Percentiles rank a stretch among this genome's conserved stretches.
Evolutionary conservation across 2,329 filamentous ascomycete species (phyloP).

Genomic region (Trichoderma atrobrunneum): DNA sequence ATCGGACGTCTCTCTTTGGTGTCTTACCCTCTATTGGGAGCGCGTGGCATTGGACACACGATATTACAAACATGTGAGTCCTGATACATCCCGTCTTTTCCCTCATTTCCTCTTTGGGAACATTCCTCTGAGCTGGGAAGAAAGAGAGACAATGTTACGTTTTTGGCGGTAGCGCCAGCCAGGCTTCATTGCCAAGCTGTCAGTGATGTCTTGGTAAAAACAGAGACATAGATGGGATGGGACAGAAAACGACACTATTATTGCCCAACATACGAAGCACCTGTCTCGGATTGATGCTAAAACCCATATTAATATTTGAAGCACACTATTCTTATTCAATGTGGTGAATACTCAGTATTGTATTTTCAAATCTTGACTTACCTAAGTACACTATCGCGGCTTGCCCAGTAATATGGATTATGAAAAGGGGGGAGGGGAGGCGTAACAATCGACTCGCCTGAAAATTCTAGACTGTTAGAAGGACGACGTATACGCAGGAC

Average conservation of each 20-base stretch:
- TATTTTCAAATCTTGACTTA: not conserved
- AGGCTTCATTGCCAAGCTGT: not conserved
- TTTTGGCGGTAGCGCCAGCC: not conserved
- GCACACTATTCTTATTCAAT: not conserved
- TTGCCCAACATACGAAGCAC: not conserved
- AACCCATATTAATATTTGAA: not conserved
- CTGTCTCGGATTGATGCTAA: not conserved
- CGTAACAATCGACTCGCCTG: not conserved
- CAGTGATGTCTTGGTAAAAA: not conserved
- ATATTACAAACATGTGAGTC: not conserved
- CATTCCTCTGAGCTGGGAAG: not conserved
- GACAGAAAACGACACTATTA: not conserved
- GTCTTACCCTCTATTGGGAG: not conserved
- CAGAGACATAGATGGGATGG: not conserved
- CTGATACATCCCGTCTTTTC: not conserved
- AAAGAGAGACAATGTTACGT: not conserved
- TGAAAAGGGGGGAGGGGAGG: not conserved
- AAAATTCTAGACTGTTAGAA: not conserved
- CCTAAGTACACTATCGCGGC: not conserved
- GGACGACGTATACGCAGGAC: not conserved
- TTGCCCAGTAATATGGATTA: not conserved
- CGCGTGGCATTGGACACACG: conserved; percentile 9
- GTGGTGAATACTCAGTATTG: not conserved
- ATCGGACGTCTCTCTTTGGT: conserved; percentile 12
- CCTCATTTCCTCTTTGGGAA: not conserved